Conservation (phyloP, 441 rosid genomes). For the Bruguiera hainesii region DNA sequence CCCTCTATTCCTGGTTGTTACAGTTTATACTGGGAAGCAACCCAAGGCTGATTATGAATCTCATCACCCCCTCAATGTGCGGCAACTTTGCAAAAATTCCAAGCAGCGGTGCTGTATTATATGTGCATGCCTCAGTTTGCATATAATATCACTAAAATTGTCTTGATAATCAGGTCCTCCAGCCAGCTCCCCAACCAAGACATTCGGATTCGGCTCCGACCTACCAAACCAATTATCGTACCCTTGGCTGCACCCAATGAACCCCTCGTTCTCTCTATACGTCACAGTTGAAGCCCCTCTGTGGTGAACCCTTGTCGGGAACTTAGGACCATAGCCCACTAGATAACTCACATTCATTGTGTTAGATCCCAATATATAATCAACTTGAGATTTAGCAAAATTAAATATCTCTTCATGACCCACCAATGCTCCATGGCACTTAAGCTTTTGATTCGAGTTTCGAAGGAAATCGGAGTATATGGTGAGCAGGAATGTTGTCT, state of each 20-base stretch:
- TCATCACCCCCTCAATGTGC: constrained; percentile 14
- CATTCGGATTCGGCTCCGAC: constrained; percentile 68
- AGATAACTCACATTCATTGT: constrained; percentile 86
- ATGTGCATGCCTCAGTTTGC: constrained; percentile 97
- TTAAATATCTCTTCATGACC: constrained; percentile 46
- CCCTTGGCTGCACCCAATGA: constrained; percentile 96
- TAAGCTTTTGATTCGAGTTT: constrained; percentile 33
- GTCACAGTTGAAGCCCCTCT: constrained; percentile 86
- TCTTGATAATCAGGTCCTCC: constrained; percentile 66
- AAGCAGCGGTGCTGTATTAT: constrained; percentile 27
- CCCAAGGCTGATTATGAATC: constrained; percentile 29
- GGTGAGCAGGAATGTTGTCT: constrained; percentile 66
- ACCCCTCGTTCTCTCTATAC: constrained; percentile 65
- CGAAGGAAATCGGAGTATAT: constrained; percentile 61
- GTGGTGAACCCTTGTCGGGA: constrained; percentile 75
- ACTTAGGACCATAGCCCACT: constrained; percentile 75
- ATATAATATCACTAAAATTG: constrained; percentile 29
- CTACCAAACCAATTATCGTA: constrained; percentile 73
- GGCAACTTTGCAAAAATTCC: too few species aligned
- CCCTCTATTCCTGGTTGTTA: neutral
- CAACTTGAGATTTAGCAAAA: constrained; percentile 74
- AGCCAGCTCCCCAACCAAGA: constrained; percentile 74
- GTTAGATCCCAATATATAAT: constrained; percentile 77
- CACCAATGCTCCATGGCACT: constrained; percentile 44
- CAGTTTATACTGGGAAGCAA: constrained; percentile 55